Evolutionary conservation across 352 stramenopile species (phyloP).

Genomic region (Globisporangium sylvaticum): DNA sequence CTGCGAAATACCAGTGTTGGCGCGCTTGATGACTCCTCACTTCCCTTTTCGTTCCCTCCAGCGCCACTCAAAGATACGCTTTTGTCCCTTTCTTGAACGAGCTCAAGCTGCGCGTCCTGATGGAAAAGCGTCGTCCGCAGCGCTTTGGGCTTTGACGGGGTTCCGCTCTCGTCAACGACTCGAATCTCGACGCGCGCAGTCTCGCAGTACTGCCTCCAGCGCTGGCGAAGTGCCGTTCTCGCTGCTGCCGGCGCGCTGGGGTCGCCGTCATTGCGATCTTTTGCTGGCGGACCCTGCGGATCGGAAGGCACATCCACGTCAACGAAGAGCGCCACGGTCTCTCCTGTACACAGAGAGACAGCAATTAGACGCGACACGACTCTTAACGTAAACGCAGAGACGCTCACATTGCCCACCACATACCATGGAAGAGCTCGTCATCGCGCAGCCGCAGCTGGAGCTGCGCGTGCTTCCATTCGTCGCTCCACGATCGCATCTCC

Average conservation of each 20-base stretch:
- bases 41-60: neutral
- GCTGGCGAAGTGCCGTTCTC: constrained; percentile 14
- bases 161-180: constrained; percentile 24
- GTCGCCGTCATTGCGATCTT: neutral
- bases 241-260: neutral
- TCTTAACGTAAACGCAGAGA: neutral
- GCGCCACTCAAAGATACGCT: neutral
- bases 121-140: constrained; percentile 43
- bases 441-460: constrained; percentile 49
- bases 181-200: constrained; percentile 49
- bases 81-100: constrained; percentile 18
- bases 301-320: constrained; percentile 24
- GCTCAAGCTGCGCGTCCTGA: constrained; percentile 48
- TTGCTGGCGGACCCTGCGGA: neutral
- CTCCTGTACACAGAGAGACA: constrained; percentile 20
- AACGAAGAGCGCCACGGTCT: constrained; percentile 39
- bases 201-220: constrained; percentile 43
- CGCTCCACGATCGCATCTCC: constrained; percentile 52
- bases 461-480: constrained; percentile 62
- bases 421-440: constrained; percentile 64
- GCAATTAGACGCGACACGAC: neutral
- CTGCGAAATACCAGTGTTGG: constrained; percentile 29
- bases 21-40: neutral
- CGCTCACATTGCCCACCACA: neutral
- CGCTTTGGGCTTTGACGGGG: constrained; percentile 1